These are phyloP conservation scores for Biscogniauxia marginata DNA, from an alignment of 2,329 filamentous ascomycete genomes.

Conservation along the genomic window DNA sequence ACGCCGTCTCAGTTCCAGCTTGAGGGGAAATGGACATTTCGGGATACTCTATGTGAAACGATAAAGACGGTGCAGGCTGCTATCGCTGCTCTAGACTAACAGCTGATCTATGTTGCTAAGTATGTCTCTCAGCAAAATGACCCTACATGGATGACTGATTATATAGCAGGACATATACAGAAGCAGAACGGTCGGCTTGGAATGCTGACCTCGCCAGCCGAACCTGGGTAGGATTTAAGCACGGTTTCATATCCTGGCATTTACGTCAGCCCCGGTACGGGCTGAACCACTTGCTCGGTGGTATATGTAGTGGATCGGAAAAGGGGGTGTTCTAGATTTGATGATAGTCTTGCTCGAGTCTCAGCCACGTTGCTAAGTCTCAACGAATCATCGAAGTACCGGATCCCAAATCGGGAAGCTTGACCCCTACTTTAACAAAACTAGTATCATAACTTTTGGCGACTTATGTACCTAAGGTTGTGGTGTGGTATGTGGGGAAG, in stretches of 20 bases:
- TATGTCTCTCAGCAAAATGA: neutral
- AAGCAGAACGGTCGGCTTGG: neutral
- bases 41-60: neutral
- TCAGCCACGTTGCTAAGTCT: too few relatives aligned
- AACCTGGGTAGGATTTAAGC: neutral
- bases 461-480: too few relatives aligned
- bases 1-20: neutral
- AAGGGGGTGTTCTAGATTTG: neutral
- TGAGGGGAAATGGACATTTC: neutral
- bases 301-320: neutral
- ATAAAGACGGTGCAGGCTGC: neutral
- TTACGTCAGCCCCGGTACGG: neutral
- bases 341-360: neutral
- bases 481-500: too few relatives aligned
- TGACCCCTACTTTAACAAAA: too few relatives aligned
- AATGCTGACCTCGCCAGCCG: neutral
- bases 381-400: too few relatives aligned
- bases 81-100: too few relatives aligned
- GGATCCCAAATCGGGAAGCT: too few relatives aligned
- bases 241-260: neutral
- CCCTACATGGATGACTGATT: neutral
- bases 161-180: neutral
- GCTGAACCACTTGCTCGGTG: neutral
- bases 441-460: too few relatives aligned
- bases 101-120: too few relatives aligned